These are phyloP conservation scores for Suhomyces bribrorum DNA, from an alignment of 1,139 yeast species.

Conservation along the genomic window DNA sequence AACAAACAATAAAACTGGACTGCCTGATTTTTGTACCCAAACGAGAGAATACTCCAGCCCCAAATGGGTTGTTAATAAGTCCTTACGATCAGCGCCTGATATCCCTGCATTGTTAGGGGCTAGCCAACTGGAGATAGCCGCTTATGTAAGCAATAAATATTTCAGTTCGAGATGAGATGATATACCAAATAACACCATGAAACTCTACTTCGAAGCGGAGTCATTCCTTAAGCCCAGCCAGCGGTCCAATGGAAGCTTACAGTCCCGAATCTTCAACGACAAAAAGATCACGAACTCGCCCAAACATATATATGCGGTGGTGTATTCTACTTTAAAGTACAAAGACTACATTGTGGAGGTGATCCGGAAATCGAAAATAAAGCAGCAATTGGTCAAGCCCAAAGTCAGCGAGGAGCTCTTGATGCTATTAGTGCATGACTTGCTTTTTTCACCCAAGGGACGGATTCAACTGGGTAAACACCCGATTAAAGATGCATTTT, in stretches of 20 bases:
- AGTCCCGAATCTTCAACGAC: slow-evolving; percentile 64
- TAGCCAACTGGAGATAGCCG: too few relatives aligned
- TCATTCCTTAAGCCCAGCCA: slow-evolving; percentile 36
- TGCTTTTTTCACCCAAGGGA: slow-evolving; percentile 72
- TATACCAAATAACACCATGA: slow-evolving; percentile 37
- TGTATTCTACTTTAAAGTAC: slow-evolving; percentile 72
- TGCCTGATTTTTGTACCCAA: too few relatives aligned
- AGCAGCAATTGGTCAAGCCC: slow-evolving; percentile 36
- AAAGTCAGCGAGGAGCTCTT: slow-evolving; percentile 52
- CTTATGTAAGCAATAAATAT: slow-evolving; percentile 1
- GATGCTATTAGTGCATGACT: slow-evolving; percentile 73
- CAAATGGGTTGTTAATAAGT: too few relatives aligned
- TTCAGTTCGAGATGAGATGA: slow-evolving; percentile 4
- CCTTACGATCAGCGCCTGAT: too few relatives aligned
- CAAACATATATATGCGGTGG: slow-evolving; percentile 82
- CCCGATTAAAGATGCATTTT: slow-evolving; percentile 77
- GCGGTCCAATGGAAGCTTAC: slow-evolving; percentile 49
- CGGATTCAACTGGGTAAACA: slow-evolving; percentile 89
- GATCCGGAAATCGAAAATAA: slow-evolving; percentile 65
- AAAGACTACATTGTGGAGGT: slow-evolving; percentile 61
- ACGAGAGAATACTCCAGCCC: too few relatives aligned
- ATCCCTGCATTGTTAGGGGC: too few relatives aligned
- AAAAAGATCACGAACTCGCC: slow-evolving; percentile 48
- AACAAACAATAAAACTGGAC: too few relatives aligned
- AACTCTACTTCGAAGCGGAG: slow-evolving; percentile 64